Conservation (phyloP, 2,329 filamentous ascomycete species). For the Aspergillus fischeri region DNA sequence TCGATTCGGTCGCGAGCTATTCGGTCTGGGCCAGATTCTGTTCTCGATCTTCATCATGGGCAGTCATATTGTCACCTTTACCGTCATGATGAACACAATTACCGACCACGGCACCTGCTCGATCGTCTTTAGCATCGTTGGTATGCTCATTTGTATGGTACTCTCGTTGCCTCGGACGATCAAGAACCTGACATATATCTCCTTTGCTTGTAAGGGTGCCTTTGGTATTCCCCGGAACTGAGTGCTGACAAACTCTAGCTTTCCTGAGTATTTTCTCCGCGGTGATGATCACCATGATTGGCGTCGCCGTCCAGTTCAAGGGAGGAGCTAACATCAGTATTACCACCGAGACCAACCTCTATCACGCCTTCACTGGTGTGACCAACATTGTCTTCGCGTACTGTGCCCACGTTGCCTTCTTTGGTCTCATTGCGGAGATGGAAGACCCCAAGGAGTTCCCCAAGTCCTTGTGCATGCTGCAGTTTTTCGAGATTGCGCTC, state of each 20-base stretch:
- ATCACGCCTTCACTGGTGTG: constrained; percentile 57
- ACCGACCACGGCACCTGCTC: constrained; percentile 60
- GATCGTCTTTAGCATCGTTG: constrained; percentile 59
- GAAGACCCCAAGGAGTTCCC: constrained; percentile 56
- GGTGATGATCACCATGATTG: constrained; percentile 65
- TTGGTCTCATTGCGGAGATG: constrained; percentile 62
- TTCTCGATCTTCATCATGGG: constrained; percentile 66
- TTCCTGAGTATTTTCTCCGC: constrained; percentile 62
- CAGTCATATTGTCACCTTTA: constrained; percentile 67
- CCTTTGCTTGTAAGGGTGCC: constrained; percentile 48
- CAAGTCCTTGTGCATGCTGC: constrained; percentile 59
- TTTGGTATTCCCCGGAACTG: neutral
- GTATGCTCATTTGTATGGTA: constrained; percentile 54
- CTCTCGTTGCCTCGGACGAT: constrained; percentile 60
- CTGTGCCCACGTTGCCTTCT: constrained; percentile 66
- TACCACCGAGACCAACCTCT: constrained; percentile 43
- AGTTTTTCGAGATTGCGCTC: constrained; percentile 55
- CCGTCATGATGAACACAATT: constrained; percentile 63
- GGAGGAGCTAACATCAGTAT: constrained; percentile 33
- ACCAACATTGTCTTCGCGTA: constrained; percentile 69
- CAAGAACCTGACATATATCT: constrained; percentile 58
- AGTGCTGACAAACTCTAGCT: constrained; percentile 30
- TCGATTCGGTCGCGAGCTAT: constrained; percentile 56
- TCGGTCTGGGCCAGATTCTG: constrained; percentile 58
- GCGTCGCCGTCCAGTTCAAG: constrained; percentile 53